A percentile compares a stretch with the other conserved stretches of the same genome.
Evolutionary conservation across 345 rosid species (phyloP).

Genomic region (Aurinia saxatilis): DNA sequence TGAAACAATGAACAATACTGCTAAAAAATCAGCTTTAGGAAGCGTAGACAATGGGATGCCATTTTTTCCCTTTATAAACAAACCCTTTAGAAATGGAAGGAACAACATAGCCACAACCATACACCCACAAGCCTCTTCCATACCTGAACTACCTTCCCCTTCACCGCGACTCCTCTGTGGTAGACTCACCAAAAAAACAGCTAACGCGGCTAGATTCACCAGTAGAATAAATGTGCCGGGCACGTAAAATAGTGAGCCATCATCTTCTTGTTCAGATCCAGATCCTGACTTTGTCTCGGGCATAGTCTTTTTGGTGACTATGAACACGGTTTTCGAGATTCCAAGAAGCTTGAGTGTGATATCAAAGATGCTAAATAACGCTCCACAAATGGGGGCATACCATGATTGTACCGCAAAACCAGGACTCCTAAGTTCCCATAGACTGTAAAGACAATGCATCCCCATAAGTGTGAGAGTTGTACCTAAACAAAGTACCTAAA

Average conservation of each 20-base stretch:
- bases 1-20: slow-evolving; percentile 22
- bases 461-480: slow-evolving; percentile 4
- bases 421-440: slow-evolving; percentile 19
- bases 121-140: slow-evolving; percentile 35
- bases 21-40: slow-evolving; percentile 38
- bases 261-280: not conserved
- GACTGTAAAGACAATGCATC: slow-evolving; percentile 13
- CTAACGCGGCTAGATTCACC: slow-evolving; percentile 34
- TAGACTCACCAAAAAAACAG: slow-evolving; percentile 4
- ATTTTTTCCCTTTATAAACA: slow-evolving; percentile 46
- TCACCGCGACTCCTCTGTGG: not conserved
- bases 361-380: slow-evolving; percentile 36
- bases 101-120: slow-evolving; percentile 37
- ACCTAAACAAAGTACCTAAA: slow-evolving; percentile 13
- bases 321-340: slow-evolving; percentile 39
- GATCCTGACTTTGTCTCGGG: not conserved
- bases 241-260: slow-evolving; percentile 35
- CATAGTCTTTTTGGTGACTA: slow-evolving; percentile 43
- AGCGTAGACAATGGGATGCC: slow-evolving; percentile 55
- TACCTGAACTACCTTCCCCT: slow-evolving; percentile 18
- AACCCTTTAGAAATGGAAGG: slow-evolving; percentile 42
- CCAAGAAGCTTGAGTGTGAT: slow-evolving; percentile 38
- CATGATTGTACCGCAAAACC: not conserved
- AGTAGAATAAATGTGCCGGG: slow-evolving; percentile 51
- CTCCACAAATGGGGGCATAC: slow-evolving; percentile 15